Evolutionary conservation across 2,329 filamentous ascomycete genomes (phyloP).

Genomic region (Diaporthe australafricana): DNA sequence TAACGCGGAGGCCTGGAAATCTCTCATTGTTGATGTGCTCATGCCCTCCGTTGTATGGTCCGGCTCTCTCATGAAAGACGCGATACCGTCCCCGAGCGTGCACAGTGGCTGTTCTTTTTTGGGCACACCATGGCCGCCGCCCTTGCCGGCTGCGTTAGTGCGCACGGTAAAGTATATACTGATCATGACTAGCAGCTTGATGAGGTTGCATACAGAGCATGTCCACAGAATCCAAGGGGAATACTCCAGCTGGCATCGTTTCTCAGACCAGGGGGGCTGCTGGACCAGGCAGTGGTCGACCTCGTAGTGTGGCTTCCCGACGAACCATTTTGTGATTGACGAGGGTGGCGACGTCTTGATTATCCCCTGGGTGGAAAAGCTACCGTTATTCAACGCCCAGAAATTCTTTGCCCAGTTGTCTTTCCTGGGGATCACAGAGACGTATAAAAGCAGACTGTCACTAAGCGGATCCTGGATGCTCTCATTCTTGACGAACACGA

Average conservation of each 20-base stretch:
- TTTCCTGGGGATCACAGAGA: slow-evolving; percentile 38
- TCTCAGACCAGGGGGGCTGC: slow-evolving; percentile 19
- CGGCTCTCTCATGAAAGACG: slow-evolving; percentile 17
- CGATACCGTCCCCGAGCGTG: slow-evolving; percentile 39
- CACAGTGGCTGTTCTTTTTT: slow-evolving; percentile 33
- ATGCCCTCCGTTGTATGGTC: neutral
- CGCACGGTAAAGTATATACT: slow-evolving; percentile 37
- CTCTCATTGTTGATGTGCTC: neutral
- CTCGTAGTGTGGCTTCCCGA: slow-evolving; percentile 41
- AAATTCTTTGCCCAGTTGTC: slow-evolving; percentile 45
- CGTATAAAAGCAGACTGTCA: slow-evolving; percentile 42
- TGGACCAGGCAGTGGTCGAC: slow-evolving; percentile 43
- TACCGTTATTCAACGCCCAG: slow-evolving; percentile 44
- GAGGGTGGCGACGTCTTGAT: slow-evolving; percentile 20
- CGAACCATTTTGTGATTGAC: slow-evolving; percentile 38
- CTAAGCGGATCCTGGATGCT: slow-evolving; percentile 31
- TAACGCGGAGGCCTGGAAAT: neutral
- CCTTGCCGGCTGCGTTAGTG: neutral
- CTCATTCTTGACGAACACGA: slow-evolving; percentile 40
- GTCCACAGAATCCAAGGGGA: slow-evolving; percentile 41
- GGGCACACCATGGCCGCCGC: neutral
- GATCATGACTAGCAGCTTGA: slow-evolving; percentile 40
- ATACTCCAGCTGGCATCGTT: slow-evolving; percentile 42
- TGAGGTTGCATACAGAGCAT: slow-evolving; percentile 40
- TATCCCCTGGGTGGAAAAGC: neutral